Evolutionary conservation across 2,329 filamentous ascomycete species (phyloP).

Genomic region (Akanthomyces uredinophilus): DNA sequence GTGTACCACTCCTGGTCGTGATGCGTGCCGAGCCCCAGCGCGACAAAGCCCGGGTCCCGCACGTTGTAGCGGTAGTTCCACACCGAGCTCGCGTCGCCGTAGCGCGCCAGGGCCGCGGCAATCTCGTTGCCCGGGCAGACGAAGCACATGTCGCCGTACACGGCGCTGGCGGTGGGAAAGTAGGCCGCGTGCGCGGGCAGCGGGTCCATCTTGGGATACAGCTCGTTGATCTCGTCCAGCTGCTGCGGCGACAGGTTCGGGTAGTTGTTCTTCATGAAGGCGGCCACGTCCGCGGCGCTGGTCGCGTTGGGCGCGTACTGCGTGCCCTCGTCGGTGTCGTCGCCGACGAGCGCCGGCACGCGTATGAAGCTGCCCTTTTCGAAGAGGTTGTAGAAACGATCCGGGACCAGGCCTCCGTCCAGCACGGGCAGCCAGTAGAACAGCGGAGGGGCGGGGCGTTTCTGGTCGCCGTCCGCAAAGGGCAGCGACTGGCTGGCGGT

Average conservation of each 20-base stretch:
- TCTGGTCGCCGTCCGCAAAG: conserved; percentile 34
- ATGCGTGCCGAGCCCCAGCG: conserved; percentile 40
- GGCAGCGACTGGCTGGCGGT: conserved; percentile 28
- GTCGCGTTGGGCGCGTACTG: conserved; percentile 37
- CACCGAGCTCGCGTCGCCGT: conserved; percentile 18
- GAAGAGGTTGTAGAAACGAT: conserved; percentile 38
- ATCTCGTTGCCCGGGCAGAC: conserved; percentile 38
- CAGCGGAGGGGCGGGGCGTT: conserved; percentile 28
- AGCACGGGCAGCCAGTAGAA: conserved; percentile 49
- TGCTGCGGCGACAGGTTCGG: conserved; percentile 37
- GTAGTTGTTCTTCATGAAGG: conserved; percentile 45
- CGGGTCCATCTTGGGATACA: conserved; percentile 33
- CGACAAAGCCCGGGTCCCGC: conserved; percentile 30
- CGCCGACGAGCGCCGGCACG: conserved; percentile 37
- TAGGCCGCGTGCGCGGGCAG: conserved; percentile 36
- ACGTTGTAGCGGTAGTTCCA: conserved; percentile 49
- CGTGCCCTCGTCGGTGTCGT: conserved; percentile 35
- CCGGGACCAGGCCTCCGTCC: conserved; percentile 41
- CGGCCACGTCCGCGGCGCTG: conserved; percentile 28
- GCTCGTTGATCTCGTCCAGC: conserved; percentile 29
- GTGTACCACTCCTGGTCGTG: conserved; percentile 45
- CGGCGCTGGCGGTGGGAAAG: conserved; percentile 38
- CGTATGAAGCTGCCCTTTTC: conserved; percentile 34
- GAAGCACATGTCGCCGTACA: conserved; percentile 43
- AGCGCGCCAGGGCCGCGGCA: conserved; percentile 13